These are phyloP conservation scores for Lodderomyces pseudojiufengensis DNA, from an alignment of 1,139 yeast genomes.

Conservation along the genomic window DNA sequence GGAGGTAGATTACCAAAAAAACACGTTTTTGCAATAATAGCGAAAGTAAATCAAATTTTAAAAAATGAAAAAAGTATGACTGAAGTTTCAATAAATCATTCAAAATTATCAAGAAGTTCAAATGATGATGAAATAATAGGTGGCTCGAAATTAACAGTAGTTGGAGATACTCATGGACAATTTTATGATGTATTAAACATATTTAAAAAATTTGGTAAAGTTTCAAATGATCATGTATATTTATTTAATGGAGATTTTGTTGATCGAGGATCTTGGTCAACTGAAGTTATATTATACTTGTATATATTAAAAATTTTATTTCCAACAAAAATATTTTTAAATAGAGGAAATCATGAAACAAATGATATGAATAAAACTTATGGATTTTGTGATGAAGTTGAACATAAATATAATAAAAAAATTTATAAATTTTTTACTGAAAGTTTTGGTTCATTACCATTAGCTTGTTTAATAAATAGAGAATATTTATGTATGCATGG, in stretches of 20 bases:
- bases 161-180: slow-evolving; percentile 99
- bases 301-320: slow-evolving; percentile 74
- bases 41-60: slow-evolving; percentile 66
- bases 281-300: slow-evolving; percentile 85
- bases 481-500: slow-evolving; percentile 92
- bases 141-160: slow-evolving; percentile 63
- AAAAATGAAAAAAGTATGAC: slow-evolving; percentile 69
- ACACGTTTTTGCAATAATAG: slow-evolving; percentile 79
- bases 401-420: slow-evolving; percentile 78
- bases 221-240: slow-evolving; percentile 66
- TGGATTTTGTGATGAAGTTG: slow-evolving; percentile 96
- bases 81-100: slow-evolving; percentile 54
- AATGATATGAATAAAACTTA: slow-evolving; percentile 95
- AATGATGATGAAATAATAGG: slow-evolving; percentile 19
- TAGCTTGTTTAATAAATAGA: slow-evolving; percentile 75
- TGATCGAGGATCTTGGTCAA: slow-evolving; percentile 97
- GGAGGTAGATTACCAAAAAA: slow-evolving; percentile 76
- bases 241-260: slow-evolving; percentile 96
- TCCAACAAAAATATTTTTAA: slow-evolving; percentile 71
- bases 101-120: slow-evolving; percentile 14
- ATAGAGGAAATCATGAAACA: slow-evolving; percentile 97
- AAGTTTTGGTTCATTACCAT: slow-evolving; percentile 81
- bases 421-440: slow-evolving; percentile 84
- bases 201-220: slow-evolving; percentile 68
- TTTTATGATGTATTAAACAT: slow-evolving; percentile 83